Evolutionary conservation across 2,329 filamentous ascomycete genomes (phyloP), one percentile per base, ranked within the genome.

Genomic region (Neofusicoccum sp.): DNA sequence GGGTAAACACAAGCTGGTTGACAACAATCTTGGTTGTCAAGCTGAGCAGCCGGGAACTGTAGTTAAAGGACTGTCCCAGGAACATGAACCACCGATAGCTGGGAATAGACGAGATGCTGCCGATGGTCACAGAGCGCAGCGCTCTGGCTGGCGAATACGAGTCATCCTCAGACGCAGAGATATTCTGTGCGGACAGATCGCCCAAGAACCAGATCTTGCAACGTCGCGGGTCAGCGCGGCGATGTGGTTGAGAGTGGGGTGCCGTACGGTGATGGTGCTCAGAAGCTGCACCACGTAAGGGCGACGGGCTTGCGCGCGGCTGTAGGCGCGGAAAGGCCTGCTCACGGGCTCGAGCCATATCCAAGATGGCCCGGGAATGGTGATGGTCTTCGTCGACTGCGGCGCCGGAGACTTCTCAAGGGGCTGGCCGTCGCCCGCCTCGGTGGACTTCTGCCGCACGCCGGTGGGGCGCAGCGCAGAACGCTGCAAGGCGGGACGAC

Each of bases 11-110:
- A 11, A 85, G 74, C 78, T 97, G 93, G 77, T 93, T 95, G 41
- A 97, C 83, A 44, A 84, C 74, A 64, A 97, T 91, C 77, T 97
- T 96, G 62, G 87, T 87, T 34, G 82, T 81, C 36, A 97, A 82
- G 2, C 90, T 93, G 54, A 91, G 76, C 41, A 85, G 69, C 68
- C 88, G 89, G 34, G 90, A 93, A 6, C 86, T 69, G 77, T 91
- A 96, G 79, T 97, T 97, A 84, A 97, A 97, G 77, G 88, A 84
- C 64, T 86, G 83, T 45, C 90, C 89, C 12, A 97, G 84, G 77
- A 89, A 96, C 68, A 93, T 81, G 78, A 82, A 96, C 93, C 93
- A 97, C 70, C 86, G 86, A 74, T 93, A 97, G 49, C 85, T 85
- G 0, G 93, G 93, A 64, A 97, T 91, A 16, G 89, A 87, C 9